Evolutionary conservation across 805 yeast species (phyloP), one percentile per base, ranked within the genome.

Genomic region (Teunomyces funiuensis): DNA sequence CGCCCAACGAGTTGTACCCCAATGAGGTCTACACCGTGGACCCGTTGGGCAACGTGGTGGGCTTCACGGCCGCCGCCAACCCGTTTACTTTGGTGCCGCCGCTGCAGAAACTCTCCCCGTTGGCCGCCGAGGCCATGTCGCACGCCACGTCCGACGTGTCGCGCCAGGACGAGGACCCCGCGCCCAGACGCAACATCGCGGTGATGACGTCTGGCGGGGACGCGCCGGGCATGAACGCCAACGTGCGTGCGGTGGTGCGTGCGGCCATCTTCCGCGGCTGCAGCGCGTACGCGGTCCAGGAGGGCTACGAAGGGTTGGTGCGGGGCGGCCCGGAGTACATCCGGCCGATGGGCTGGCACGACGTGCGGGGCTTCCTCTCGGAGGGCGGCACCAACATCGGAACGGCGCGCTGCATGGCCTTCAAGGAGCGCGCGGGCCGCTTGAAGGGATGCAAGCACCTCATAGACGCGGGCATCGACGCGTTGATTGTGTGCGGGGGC

Each of bases 121-220:
- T 38, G 28, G 23, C 42, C 5, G 22, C 41, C 22, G 46, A 58
- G 23, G 28, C 47, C 10, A 49, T 51, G 34, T 39, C 53, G 6
- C 30, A 51, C 11, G 39, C 57, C 15, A 44, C 49, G 6, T 45
- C 57, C 13, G 53, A 47, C 18, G 53, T 50, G 5, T 56, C 61
- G 17, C 31, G 45, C n/a, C 33, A 28, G 23, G 47, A 50, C 36
- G 45, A 34, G 15, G 37, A 38, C 13, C 20, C 28, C 20, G 31
- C 36, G n/a, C 50, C 38, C 17, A 52, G 66, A 54, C 69, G 80
- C 64, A 79, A 81, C 52, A 87, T 93, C 49, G 99, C 95, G 4
- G 93, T 93, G 38, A 89, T 93, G 91, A 93, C 98, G 5, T 88
- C 96, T 1, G 99, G 99, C 54, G 99, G 99, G 66, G 99, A 93